Evolutionary conservation across 2,329 filamentous ascomycete species (phyloP), one percentile per base, ranked within the genome.

Genomic region (Peltaster fructicola): DNA sequence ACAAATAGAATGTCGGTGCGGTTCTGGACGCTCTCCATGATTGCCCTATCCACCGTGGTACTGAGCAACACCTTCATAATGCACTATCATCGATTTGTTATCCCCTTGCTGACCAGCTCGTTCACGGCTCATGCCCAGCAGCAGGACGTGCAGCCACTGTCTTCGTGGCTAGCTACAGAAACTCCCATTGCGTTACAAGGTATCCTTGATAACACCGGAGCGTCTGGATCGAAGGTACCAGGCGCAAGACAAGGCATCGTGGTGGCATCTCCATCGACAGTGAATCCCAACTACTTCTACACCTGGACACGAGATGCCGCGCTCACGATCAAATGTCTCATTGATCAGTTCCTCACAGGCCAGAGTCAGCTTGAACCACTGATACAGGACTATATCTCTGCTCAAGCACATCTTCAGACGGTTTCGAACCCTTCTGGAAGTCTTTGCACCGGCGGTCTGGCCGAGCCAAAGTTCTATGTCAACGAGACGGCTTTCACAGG

Each of bases 271-370:
- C 65, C 65, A 10, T 64, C 59, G 6, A 63, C 52, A n/a, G 43
- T 35, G 3, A 47, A 61, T 36, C 65, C 65, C 1, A 49, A 68
- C 36, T 71, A 84, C 48, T 82, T 65, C 43, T 84, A 70, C 42
- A 80, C 74, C 1, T 85, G 78, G 78, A 80, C 72, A 2, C 58
- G 78, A 40, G 78, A 85, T 46, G 64, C 73, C 9, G 73, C 71
- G 13, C 57, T 84, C 15, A 68, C 69, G 3, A 67, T 76, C 53
- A 80, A 79, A 51, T 55, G 57, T 13, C 50, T 84, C 9, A 56
- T 76, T 6, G 77, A 84, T 38, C 58, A 65, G 11, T 74, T 81
- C 43, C 54, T 66, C 30, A 54, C 53, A 24, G 75, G 73, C 20
- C 63, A 75, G 35, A 14, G 20, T 12, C 11, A 13, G 8, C 53